Percentiles rank a stretch among this genome's conserved stretches.
These are phyloP conservation scores for Wallacemonas sp. DNA, from an alignment of 208 protist genomes.

Conservation along the genomic window DNA sequence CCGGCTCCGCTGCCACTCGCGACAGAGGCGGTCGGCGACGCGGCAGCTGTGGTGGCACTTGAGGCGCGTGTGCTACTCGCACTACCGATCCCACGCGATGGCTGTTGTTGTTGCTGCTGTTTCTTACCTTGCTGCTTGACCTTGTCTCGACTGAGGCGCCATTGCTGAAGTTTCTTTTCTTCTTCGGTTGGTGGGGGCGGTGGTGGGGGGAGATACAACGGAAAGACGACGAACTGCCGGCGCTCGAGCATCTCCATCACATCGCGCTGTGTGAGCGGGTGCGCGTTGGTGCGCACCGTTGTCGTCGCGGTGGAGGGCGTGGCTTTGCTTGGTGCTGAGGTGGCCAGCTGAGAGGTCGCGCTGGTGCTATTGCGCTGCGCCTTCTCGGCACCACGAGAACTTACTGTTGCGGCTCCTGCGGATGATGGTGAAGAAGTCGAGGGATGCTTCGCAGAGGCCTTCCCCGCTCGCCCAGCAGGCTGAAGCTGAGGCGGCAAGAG, in stretches of 20 bases:
- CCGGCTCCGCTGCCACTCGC: neutral
- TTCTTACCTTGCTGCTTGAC: neutral
- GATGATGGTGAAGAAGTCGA: no score
- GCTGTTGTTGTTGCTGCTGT: neutral
- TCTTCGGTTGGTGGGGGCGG: conserved; percentile 1
- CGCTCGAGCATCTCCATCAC: conserved; percentile 41
- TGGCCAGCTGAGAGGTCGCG: no score
- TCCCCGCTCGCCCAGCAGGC: no score
- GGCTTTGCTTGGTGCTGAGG: neutral
- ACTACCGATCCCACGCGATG: neutral
- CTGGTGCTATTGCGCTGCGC: no score
- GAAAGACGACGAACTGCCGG: conserved; percentile 47
- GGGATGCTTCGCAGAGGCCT: no score
- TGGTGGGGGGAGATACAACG: conserved; percentile 35
- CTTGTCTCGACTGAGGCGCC: neutral
- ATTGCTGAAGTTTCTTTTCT: conserved; percentile 9
- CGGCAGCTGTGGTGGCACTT: neutral
- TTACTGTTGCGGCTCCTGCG: no score
- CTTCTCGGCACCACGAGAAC: no score
- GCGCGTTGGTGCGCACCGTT: conserved; percentile 1
- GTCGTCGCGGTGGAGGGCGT: neutral
- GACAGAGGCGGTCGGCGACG: neutral
- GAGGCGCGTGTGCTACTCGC: neutral
- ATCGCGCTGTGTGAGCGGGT: conserved; percentile 35
- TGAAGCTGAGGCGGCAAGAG: conserved; percentile 4